These are phyloP conservation scores for Thyridium curvatum DNA, from an alignment of 2,329 filamentous ascomycete species.

Conservation along the genomic window DNA sequence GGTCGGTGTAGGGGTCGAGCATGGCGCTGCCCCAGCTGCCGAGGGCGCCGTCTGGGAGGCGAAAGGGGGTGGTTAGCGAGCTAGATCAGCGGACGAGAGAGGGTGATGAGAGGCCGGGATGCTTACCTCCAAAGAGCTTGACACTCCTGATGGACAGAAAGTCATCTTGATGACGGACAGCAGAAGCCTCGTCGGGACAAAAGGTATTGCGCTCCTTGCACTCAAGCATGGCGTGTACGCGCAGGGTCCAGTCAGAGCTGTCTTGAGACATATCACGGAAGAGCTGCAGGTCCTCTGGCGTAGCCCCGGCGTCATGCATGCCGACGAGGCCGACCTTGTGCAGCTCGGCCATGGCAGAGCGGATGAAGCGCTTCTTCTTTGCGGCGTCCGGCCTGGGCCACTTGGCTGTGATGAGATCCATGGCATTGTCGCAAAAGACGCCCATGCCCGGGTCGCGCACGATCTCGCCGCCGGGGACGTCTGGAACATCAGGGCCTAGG, in stretches of 20 bases:
- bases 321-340: constrained; percentile 62
- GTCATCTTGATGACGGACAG: constrained; percentile 30
- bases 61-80: no score
- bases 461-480: constrained; percentile 59
- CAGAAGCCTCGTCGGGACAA: constrained; percentile 45
- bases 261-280: constrained; percentile 42
- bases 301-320: constrained; percentile 62
- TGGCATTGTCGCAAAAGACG: constrained; percentile 69
- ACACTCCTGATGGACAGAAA: constrained; percentile 55
- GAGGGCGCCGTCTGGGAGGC: constrained; percentile 56
- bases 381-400: constrained; percentile 50
- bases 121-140: constrained; percentile 61
- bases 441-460: constrained; percentile 54
- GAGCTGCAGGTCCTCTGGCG: constrained; percentile 46
- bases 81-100: background rate
- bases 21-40: constrained; percentile 68
- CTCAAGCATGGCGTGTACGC: constrained; percentile 65
- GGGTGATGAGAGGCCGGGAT: background rate
- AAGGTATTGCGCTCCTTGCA: constrained; percentile 59
- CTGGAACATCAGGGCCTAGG: constrained; percentile 43
- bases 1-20: constrained; percentile 64
- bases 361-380: constrained; percentile 49
- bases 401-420: constrained; percentile 51
- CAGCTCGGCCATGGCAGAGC: constrained; percentile 54
- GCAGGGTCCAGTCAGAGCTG: constrained; percentile 48